These are phyloP conservation scores for Wickerhamiella shivajii DNA, from an alignment of 805 yeast genomes.

Conservation along the genomic window DNA sequence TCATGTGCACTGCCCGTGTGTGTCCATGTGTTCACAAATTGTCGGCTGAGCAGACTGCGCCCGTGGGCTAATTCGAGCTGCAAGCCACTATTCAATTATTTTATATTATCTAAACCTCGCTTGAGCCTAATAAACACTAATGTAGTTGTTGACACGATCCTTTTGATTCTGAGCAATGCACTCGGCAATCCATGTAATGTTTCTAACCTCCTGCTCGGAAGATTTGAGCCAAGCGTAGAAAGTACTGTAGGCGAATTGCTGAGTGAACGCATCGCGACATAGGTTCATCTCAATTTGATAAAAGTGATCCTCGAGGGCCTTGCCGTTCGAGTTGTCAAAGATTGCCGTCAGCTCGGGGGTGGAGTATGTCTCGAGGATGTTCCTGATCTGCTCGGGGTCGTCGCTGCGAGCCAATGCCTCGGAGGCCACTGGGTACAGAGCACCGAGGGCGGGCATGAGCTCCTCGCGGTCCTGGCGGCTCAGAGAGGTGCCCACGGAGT, in stretches of 20 bases:
- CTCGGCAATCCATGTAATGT: constrained; percentile 98
- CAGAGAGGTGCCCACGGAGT: constrained; percentile 75
- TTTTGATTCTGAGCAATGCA: constrained; percentile 98
- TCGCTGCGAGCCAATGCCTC: constrained; percentile 58
- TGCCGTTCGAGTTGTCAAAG: constrained; percentile 35
- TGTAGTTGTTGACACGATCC: constrained; percentile 81
- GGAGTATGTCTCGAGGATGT: constrained; percentile 19
- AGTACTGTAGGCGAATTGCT: constrained; percentile 80
- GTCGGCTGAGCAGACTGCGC: too few species aligned
- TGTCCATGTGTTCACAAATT: too few species aligned
- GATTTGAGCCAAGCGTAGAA: constrained; percentile 96
- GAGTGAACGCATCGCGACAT: constrained; percentile 88
- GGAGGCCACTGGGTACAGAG: constrained; percentile 57
- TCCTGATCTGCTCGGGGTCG: constrained; percentile 71
- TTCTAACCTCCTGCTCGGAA: constrained; percentile 91
- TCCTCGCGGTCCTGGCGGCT: constrained; percentile 53
- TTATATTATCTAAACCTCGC: too few species aligned
- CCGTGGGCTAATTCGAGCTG: too few species aligned
- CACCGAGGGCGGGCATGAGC: constrained; percentile 72
- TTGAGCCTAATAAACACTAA: constrained; percentile 63
- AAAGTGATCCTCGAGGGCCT: constrained; percentile 83
- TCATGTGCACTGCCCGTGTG: too few species aligned
- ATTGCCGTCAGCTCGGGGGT: constrained; percentile 24
- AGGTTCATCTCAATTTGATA: constrained; percentile 83
- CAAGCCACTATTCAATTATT: too few species aligned